Percentiles rank a stretch among this genome's conserved stretches.
phyloP scores from a whole-genome alignment of 2,329 filamentous ascomycete genomes.

The Orbilia brochopaga region DNA sequence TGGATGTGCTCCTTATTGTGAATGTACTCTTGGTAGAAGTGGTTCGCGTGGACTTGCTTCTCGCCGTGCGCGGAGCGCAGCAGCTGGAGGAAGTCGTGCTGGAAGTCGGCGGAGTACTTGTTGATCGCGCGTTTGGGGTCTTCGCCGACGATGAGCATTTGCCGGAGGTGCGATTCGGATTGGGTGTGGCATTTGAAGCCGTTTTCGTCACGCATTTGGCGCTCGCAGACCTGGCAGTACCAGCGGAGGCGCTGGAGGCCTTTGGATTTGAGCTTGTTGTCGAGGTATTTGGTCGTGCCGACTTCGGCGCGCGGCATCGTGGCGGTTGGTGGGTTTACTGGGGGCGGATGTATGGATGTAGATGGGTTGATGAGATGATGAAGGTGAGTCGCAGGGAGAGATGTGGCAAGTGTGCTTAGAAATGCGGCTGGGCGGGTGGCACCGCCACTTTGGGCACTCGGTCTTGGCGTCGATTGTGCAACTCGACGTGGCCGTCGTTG shows the following conservation, averaged over 20 bases:
- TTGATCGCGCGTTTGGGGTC: conserved; percentile 83
- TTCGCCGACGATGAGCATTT: conserved; percentile 85
- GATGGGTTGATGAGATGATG: neutral
- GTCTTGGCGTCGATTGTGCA: neutral
- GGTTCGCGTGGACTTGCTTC: conserved; percentile 85
- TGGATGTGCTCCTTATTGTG: conserved; percentile 85
- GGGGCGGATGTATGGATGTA: neutral
- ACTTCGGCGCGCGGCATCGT: conserved; percentile 91
- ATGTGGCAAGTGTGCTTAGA: neutral
- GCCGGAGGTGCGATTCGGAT: conserved; percentile 84
- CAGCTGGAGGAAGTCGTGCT: conserved; percentile 76
- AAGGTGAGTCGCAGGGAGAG: neutral
- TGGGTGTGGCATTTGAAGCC: conserved; percentile 88
- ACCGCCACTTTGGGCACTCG: neutral
- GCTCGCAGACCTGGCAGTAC: conserved; percentile 83
- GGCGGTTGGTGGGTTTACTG: conserved; percentile 51
- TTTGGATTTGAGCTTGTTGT: conserved; percentile 87
- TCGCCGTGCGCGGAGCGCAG: conserved; percentile 85
- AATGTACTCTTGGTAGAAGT: conserved; percentile 96
- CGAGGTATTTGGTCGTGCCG: conserved; percentile 86
- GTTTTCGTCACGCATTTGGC: conserved; percentile 82
- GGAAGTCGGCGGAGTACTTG: conserved; percentile 80
- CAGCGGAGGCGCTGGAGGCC: conserved; percentile 78
- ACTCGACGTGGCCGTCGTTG: too few species aligned
- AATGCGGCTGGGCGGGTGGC: neutral